Evolutionary conservation across 2,329 filamentous ascomycete species (phyloP).

Genomic region (Paraphaeosphaeria sporulosa): DNA sequence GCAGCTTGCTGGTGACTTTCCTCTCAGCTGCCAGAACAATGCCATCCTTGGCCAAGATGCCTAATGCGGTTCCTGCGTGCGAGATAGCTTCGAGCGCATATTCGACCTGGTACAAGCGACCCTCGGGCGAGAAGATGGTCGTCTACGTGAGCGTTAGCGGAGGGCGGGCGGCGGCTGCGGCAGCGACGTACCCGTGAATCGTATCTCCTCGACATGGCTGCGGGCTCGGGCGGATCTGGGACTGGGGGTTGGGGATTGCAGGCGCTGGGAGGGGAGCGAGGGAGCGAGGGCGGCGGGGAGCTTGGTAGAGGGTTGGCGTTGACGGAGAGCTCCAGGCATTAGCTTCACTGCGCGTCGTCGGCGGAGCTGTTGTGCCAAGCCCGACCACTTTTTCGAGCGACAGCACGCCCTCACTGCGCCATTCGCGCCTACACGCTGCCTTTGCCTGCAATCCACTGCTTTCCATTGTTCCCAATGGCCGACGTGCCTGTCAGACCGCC

Average conservation of each 20-base stretch:
- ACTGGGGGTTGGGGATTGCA: slow-evolving; percentile 5
- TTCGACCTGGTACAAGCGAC: slow-evolving; percentile 98
- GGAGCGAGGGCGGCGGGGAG: slow-evolving; percentile 28
- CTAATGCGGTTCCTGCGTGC: slow-evolving; percentile 94
- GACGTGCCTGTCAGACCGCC: slow-evolving; percentile 43
- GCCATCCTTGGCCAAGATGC: slow-evolving; percentile 96
- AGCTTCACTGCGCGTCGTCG: slow-evolving; percentile 45
- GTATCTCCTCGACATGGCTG: slow-evolving; percentile 91
- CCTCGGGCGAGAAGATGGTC: slow-evolving; percentile 99
- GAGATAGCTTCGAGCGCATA: slow-evolving; percentile 99
- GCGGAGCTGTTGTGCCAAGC: slow-evolving; percentile 34
- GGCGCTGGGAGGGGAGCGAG: slow-evolving; percentile 15
- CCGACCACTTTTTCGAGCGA: slow-evolving; percentile 37
- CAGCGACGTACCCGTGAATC: slow-evolving; percentile 82
- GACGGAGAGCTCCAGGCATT: slow-evolving; percentile 50
- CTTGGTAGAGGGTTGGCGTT: slow-evolving; percentile 35
- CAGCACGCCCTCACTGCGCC: not conserved
- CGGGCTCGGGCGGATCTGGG: slow-evolving; percentile 17
- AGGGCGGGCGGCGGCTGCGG: slow-evolving; percentile 14
- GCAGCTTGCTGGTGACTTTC: slow-evolving; percentile 98
- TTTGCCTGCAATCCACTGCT: not conserved
- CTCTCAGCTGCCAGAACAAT: slow-evolving; percentile 97
- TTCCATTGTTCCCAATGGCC: slow-evolving; percentile 28
- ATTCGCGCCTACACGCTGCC: not conserved
- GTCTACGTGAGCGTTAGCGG: slow-evolving; percentile 67